Percentiles rank a stretch among this genome's conserved stretches.
Evolutionary conservation across 441 rosid species (phyloP).

Genomic region (Breynia disticha): DNA sequence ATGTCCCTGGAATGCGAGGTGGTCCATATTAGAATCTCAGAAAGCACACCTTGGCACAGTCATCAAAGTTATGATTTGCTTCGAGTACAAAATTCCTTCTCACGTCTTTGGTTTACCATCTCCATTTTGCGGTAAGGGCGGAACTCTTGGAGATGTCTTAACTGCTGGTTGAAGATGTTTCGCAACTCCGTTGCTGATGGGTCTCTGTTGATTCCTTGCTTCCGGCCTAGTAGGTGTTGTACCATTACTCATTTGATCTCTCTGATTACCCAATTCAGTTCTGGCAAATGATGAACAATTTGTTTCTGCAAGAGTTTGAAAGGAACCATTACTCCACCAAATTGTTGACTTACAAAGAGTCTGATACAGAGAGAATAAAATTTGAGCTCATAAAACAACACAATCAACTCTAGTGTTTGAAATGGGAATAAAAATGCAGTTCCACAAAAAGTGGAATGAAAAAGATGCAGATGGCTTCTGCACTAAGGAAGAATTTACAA

Average conservation of each 20-base stretch:
- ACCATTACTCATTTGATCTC: conserved; percentile 29
- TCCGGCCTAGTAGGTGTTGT: conserved; percentile 31
- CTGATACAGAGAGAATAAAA: not conserved
- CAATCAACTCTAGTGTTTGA: not conserved
- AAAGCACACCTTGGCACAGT: conserved; percentile 20
- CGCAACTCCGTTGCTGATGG: conserved; percentile 32
- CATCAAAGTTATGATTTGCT: conserved; percentile 8
- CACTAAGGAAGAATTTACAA: too few species aligned
- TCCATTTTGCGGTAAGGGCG: conserved; percentile 37
- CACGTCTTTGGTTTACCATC: conserved; percentile 33
- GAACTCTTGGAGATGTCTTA: conserved; percentile 26
- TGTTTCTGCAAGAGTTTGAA: conserved; percentile 33
- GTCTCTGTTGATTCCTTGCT: conserved; percentile 33
- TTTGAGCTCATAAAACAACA: not conserved
- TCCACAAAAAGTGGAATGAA: too few species aligned
- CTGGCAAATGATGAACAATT: conserved; percentile 57
- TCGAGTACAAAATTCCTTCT: conserved; percentile 5
- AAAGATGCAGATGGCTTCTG: too few species aligned
- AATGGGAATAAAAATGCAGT: too few species aligned
- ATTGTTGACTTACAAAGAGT: not conserved
- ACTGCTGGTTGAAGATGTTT: conserved; percentile 26
- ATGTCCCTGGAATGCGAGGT: conserved; percentile 16
- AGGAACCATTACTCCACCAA: not conserved
- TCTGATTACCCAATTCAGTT: conserved; percentile 38
- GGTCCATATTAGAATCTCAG: conserved; percentile 9